These are phyloP conservation scores for Glonium stellatum DNA, from an alignment of 495 filamentous ascomycete genomes.

Conservation along the genomic window DNA sequence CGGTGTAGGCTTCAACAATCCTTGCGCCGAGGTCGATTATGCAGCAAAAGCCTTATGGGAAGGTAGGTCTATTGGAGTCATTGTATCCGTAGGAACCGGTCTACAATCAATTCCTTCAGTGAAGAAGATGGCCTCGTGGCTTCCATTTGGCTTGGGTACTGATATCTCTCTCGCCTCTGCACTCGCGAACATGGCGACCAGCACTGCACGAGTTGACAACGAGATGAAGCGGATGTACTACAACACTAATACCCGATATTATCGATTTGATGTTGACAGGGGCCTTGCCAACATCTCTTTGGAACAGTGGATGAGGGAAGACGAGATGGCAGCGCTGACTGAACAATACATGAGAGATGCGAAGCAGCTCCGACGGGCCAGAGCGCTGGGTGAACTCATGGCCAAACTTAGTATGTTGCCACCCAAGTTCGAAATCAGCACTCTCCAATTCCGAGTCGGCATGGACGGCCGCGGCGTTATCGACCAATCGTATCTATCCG, in stretches of 20 bases:
- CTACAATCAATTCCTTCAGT: slow-evolving; percentile 33
- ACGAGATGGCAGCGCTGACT: slow-evolving; percentile 32
- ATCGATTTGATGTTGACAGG: slow-evolving; percentile 32
- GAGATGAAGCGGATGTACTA: slow-evolving; percentile 34
- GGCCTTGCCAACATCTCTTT: slow-evolving; percentile 29
- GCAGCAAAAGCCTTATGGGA: slow-evolving; percentile 31
- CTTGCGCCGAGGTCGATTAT: slow-evolving; percentile 31
- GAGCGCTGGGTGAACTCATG: slow-evolving; percentile 25
- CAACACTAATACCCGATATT: slow-evolving; percentile 24
- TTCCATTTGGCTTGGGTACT: slow-evolving; percentile 29
- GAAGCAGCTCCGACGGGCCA: slow-evolving; percentile 22
- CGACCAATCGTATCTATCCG: slow-evolving; percentile 18
- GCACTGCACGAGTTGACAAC: slow-evolving; percentile 30
- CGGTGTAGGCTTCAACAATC: slow-evolving; percentile 35
- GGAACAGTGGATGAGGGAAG: slow-evolving; percentile 34
- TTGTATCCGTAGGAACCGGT: slow-evolving; percentile 32
- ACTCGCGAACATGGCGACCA: slow-evolving; percentile 31
- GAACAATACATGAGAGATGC: slow-evolving; percentile 33
- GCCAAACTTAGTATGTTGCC: slow-evolving; percentile 25
- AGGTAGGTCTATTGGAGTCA: slow-evolving; percentile 26
- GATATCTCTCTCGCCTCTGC: slow-evolving; percentile 30
- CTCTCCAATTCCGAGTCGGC: slow-evolving; percentile 24
- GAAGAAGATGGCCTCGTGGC: slow-evolving; percentile 29
- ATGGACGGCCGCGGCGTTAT: slow-evolving; percentile 22
- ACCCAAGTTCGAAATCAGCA: slow-evolving; percentile 25